phyloP scores from a whole-genome alignment of 345 rosid species.

The Brassica incana region DNA sequence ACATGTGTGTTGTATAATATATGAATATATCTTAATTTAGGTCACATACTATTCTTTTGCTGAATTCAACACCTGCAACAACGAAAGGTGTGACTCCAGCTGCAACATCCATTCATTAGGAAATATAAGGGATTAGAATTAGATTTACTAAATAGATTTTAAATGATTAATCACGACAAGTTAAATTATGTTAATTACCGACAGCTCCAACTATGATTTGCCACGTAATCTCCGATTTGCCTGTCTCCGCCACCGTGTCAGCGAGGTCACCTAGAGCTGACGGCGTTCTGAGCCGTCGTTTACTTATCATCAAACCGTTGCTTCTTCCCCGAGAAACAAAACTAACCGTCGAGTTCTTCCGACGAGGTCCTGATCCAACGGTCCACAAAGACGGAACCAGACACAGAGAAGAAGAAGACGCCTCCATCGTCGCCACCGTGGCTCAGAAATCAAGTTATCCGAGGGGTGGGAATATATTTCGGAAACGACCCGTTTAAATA shows the following conservation, averaged over 20 bases:
- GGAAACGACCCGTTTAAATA: slow-evolving; percentile 32
- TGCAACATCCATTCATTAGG: background rate
- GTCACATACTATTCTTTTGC: slow-evolving; percentile 72
- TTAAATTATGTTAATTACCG: slow-evolving; percentile 41
- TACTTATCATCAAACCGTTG: slow-evolving; percentile 7
- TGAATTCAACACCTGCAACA: slow-evolving; percentile 70
- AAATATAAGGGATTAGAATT: background rate
- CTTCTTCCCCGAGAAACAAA: background rate
- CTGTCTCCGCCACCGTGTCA: slow-evolving; percentile 45
- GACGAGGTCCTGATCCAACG: background rate
- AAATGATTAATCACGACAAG: background rate
- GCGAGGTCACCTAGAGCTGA: slow-evolving; percentile 42
- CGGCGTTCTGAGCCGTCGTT: slow-evolving; percentile 22
- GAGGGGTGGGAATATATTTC: background rate
- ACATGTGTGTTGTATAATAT: background rate
- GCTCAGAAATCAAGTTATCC: background rate
- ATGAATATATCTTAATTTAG: background rate
- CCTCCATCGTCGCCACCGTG: background rate
- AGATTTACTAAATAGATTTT: background rate
- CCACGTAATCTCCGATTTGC: slow-evolving; percentile 62
- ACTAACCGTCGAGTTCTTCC: background rate
- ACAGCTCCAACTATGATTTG: slow-evolving; percentile 70
- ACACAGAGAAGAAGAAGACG: background rate
- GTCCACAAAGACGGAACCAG: background rate
- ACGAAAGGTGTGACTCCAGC: slow-evolving; percentile 8